These are phyloP conservation scores for Cyberlindnera subsufficiens DNA, from an alignment of 805 yeast genomes.

Conservation along the genomic window DNA sequence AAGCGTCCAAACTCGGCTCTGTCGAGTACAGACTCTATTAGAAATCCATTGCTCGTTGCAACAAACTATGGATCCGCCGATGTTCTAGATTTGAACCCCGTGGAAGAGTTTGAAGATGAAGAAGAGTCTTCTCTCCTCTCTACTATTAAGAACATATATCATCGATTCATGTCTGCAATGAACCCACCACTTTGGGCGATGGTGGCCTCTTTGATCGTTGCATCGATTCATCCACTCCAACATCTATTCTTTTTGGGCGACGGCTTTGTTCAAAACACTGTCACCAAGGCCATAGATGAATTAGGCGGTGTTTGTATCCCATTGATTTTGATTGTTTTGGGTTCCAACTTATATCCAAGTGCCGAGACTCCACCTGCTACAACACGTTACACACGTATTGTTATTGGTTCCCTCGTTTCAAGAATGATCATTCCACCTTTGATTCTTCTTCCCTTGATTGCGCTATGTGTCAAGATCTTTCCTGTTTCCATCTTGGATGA, in stretches of 20 bases:
- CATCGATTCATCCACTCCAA: slow-evolving; percentile 56
- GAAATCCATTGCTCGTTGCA: no score
- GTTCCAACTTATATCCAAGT: slow-evolving; percentile 72
- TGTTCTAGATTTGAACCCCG: background rate
- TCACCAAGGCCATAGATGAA: slow-evolving; percentile 57
- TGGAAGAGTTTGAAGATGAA: background rate
- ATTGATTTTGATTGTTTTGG: slow-evolving; percentile 65
- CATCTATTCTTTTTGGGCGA: slow-evolving; percentile 48
- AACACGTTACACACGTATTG: slow-evolving; percentile 53
- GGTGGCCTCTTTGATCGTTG: slow-evolving; percentile 62
- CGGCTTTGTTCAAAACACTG: slow-evolving; percentile 61
- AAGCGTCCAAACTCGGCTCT: background rate
- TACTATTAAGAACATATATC: background rate
- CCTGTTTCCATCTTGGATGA: slow-evolving; percentile 68
- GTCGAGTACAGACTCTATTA: background rate
- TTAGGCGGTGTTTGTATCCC: slow-evolving; percentile 76
- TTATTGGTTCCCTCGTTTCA: slow-evolving; percentile 64
- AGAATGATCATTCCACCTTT: slow-evolving; percentile 76
- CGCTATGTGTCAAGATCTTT: slow-evolving; percentile 56
- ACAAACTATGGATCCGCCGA: background rate
- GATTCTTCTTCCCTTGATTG: slow-evolving; percentile 59
- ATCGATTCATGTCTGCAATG: slow-evolving; percentile 41
- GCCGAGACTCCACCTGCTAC: slow-evolving; percentile 62
- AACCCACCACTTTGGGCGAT: slow-evolving; percentile 84
- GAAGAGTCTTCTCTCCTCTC: background rate